These are phyloP conservation scores for Penicillium salamii DNA, from an alignment of 495 filamentous ascomycete species.

Conservation along the genomic window DNA sequence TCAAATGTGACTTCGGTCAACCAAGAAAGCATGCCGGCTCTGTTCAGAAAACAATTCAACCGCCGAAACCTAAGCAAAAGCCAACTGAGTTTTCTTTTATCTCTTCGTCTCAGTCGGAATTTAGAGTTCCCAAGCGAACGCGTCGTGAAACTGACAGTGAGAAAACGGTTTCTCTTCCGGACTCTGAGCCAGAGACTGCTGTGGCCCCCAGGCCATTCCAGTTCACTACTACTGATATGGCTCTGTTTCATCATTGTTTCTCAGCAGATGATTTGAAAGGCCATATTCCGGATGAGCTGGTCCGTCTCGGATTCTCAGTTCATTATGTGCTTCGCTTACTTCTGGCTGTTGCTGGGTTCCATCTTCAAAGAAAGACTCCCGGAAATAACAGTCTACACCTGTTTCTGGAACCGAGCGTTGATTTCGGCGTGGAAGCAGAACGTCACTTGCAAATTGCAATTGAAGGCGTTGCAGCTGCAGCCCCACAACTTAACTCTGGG, in stretches of 20 bases:
- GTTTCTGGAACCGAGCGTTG: too few relatives aligned
- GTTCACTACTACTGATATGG: constrained; percentile 14
- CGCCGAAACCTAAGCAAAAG: too few relatives aligned
- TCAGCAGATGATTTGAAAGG: constrained; percentile 3
- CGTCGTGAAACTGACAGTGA: too few relatives aligned
- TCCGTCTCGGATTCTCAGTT: constrained; percentile 6
- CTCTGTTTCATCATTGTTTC: constrained; percentile 10
- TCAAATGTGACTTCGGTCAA: constrained; percentile 10
- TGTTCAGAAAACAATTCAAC: too few relatives aligned
- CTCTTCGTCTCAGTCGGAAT: too few relatives aligned
- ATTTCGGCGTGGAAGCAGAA: too few relatives aligned
- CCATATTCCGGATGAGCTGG: not conserved
- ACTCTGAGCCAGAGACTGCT: not conserved
- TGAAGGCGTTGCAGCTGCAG: too few relatives aligned
- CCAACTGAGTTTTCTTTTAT: too few relatives aligned
- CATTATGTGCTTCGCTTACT: constrained; percentile 12
- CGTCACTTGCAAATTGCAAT: too few relatives aligned
- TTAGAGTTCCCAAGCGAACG: too few relatives aligned
- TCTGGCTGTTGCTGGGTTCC: constrained; percentile 10
- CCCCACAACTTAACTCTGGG: too few relatives aligned
- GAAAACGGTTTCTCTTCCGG: not conserved
- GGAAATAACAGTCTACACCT: not conserved
- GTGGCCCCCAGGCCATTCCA: constrained; percentile 4
- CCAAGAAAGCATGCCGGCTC: too few relatives aligned
- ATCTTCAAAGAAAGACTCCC: not conserved